Conservation (phyloP, 345 rosid genomes). For the Lumnitzera racemosa region DNA sequence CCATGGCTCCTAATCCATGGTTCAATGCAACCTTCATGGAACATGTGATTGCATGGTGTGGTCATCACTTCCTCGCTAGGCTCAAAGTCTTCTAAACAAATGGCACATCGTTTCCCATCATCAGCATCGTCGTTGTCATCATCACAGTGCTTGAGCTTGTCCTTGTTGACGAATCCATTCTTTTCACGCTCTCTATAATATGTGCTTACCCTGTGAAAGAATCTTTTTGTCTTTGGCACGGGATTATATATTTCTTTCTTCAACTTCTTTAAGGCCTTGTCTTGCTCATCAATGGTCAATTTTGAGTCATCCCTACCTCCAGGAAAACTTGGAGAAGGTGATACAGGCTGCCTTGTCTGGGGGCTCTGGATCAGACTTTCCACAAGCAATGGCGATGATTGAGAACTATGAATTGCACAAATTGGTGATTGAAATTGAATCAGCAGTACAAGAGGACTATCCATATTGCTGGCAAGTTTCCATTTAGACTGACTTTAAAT, state of each 20-base stretch:
- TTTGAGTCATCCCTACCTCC: constrained; percentile 12
- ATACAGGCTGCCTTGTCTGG: constrained; percentile 6
- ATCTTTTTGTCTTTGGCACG: constrained; percentile 32
- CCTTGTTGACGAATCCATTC: neutral
- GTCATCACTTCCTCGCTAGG: constrained; percentile 50
- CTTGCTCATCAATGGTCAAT: constrained; percentile 25
- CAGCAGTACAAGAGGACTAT: no score
- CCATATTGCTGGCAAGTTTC: no score
- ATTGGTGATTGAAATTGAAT: no score
- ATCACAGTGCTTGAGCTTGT: constrained; percentile 6
- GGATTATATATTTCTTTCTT: constrained; percentile 59
- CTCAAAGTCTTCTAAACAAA: constrained; percentile 86
- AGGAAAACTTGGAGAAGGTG: constrained; percentile 13
- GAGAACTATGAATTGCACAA: no score
- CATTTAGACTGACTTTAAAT: no score
- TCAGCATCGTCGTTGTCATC: constrained; percentile 18
- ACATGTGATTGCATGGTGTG: constrained; percentile 84
- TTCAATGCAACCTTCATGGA: constrained; percentile 74
- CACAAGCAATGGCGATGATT: constrained; percentile 1
- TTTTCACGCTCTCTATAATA: constrained; percentile 43
- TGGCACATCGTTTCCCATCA: constrained; percentile 47
- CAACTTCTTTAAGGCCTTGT: constrained; percentile 32
- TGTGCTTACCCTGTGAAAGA: constrained; percentile 33
- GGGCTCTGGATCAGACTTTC: neutral
- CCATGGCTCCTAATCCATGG: constrained; percentile 63